These are phyloP conservation scores for Chaetomium strumarium DNA, from an alignment of 2,329 filamentous ascomycete species.

Conservation along the genomic window DNA sequence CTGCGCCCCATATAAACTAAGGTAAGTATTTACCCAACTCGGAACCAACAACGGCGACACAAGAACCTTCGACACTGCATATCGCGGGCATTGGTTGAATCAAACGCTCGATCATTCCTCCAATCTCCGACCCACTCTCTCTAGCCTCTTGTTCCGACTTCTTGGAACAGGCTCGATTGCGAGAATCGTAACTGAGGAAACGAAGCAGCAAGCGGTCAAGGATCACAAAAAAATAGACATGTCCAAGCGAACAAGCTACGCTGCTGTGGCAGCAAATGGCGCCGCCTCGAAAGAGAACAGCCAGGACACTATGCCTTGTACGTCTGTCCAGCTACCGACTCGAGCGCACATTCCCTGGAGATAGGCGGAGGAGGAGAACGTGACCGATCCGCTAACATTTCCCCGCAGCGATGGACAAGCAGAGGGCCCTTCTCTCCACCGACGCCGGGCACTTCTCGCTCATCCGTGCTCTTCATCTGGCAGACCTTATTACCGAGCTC, in stretches of 20 bases:
- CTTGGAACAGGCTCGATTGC: too few species aligned
- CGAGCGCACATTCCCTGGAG: not conserved
- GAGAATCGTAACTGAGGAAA: not conserved
- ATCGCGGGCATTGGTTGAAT: too few species aligned
- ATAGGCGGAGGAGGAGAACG: not conserved
- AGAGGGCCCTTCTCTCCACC: slow-evolving; percentile 64
- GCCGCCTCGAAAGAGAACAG: slow-evolving; percentile 34
- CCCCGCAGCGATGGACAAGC: slow-evolving; percentile 61
- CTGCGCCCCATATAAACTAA: not conserved
- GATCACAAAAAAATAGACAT: slow-evolving; percentile 39
- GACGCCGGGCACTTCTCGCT: slow-evolving; percentile 70
- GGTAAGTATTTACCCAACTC: not conserved
- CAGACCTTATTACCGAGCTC: slow-evolving; percentile 77
- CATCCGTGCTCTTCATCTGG: slow-evolving; percentile 65
- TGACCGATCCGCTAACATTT: not conserved
- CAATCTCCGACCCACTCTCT: not conserved
- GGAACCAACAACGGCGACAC: too few species aligned
- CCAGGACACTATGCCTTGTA: slow-evolving; percentile 18
- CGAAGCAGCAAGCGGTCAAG: not conserved
- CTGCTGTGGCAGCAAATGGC: slow-evolving; percentile 42
- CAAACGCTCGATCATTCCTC: too few species aligned
- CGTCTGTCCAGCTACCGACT: slow-evolving; percentile 1
- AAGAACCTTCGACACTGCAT: too few species aligned
- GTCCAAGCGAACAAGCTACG: slow-evolving; percentile 58
- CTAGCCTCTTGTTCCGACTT: too few species aligned